These are phyloP conservation scores for Blastobotrys elegans DNA, from an alignment of 1,139 yeast genomes.

Conservation along the genomic window DNA sequence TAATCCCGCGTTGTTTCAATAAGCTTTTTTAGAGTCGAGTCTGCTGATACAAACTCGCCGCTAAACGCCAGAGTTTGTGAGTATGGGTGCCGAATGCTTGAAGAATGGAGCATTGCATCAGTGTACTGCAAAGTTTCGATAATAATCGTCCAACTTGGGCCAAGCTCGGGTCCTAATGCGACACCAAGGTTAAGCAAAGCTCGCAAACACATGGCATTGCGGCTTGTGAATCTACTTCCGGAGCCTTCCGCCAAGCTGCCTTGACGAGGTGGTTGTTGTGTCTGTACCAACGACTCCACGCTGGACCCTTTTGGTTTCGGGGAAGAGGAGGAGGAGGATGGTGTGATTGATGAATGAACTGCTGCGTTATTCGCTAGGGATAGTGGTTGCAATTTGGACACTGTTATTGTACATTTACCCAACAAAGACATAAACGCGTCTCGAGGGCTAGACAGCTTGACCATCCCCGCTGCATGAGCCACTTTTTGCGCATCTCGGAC, in stretches of 20 bases:
- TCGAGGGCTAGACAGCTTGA: constrained; percentile 51
- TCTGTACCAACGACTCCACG: too few species aligned
- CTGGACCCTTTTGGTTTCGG: neutral
- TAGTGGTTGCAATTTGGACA: neutral
- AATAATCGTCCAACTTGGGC: constrained; percentile 62
- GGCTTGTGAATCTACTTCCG: too few species aligned
- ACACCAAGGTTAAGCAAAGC: constrained; percentile 73
- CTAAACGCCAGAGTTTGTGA: constrained; percentile 21
- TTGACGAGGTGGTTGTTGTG: too few species aligned
- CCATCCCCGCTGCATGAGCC: constrained; percentile 77
- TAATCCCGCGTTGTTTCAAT: constrained; percentile 23
- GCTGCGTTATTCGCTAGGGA: too few species aligned
- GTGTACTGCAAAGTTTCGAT: constrained; percentile 58
- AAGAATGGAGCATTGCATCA: constrained; percentile 47
- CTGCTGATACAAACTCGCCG: constrained; percentile 50
- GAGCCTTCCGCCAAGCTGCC: constrained; percentile 35
- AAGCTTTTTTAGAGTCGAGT: constrained; percentile 52
- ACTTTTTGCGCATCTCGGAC: constrained; percentile 73
- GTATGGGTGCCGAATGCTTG: constrained; percentile 33
- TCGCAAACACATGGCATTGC: constrained; percentile 71
- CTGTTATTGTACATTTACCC: constrained; percentile 34
- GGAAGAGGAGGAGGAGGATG: neutral
- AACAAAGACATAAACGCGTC: constrained; percentile 58
- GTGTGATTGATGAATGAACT: too few species aligned
- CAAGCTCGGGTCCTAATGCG: constrained; percentile 69